Conservation (phyloP, 352 stramenopile species). For the Pythium volutum region DNA sequence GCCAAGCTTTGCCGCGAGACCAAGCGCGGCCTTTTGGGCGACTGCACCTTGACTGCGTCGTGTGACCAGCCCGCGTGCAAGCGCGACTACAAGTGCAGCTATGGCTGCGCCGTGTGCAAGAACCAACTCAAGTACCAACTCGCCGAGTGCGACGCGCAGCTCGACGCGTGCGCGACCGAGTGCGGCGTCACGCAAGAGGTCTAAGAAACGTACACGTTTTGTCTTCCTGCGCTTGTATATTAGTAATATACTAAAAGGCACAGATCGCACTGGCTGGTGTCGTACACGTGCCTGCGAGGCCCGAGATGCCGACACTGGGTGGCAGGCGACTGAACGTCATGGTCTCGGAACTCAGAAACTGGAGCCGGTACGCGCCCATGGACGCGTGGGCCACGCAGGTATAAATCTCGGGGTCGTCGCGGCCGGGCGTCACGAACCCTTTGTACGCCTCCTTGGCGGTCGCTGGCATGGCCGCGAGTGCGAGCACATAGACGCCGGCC, state of each 20-base stretch:
- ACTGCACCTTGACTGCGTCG: constrained; percentile 6
- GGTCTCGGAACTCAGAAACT: constrained; percentile 19
- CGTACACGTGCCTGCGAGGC: background rate
- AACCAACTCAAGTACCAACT: constrained; percentile 20
- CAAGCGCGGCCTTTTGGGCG: background rate
- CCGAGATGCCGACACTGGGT: background rate
- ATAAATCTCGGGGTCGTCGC: constrained; percentile 24
- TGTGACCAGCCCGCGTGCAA: constrained; percentile 8
- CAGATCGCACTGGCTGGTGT: constrained; percentile 10
- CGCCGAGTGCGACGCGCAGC: constrained; percentile 9
- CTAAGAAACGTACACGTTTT: too few relatives aligned
- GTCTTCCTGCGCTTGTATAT: background rate
- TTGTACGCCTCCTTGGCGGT: constrained; percentile 24
- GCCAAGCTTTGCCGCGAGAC: background rate
- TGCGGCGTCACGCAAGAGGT: constrained; percentile 7
- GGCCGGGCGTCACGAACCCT: background rate
- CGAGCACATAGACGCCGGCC: constrained; percentile 44
- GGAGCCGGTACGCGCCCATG: constrained; percentile 18
- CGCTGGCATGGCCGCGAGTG: constrained; percentile 34
- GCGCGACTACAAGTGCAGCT: constrained; percentile 11
- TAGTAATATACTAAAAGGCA: background rate
- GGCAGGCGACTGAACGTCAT: constrained; percentile 15
- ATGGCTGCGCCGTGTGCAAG: constrained; percentile 18
- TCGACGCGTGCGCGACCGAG: background rate
- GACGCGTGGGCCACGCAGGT: constrained; percentile 7